Evolutionary conservation across 306 rosid genomes (phyloP).

Genomic region (Cicer judaicum): DNA sequence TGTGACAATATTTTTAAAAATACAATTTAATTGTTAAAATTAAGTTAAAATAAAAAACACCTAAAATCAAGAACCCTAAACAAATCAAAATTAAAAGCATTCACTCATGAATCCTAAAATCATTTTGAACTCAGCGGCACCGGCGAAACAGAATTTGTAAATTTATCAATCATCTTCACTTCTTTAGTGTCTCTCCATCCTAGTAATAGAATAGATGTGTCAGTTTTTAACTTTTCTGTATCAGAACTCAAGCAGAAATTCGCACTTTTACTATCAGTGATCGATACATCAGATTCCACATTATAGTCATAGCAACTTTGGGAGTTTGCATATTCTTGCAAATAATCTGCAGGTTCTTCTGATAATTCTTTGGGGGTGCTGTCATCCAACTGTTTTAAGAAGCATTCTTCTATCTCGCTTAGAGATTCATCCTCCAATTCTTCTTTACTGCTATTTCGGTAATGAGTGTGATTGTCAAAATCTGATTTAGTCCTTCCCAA

Average conservation of each 20-base stretch:
- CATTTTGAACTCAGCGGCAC: too few relatives aligned
- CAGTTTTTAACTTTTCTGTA: conserved; percentile 48
- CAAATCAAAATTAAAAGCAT: too few relatives aligned
- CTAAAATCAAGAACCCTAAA: too few relatives aligned
- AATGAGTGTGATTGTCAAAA: conserved; percentile 51
- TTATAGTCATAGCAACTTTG: conserved; percentile 54
- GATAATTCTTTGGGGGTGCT: conserved; percentile 49
- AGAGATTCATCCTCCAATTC: conserved; percentile 57
- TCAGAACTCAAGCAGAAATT: conserved; percentile 48
- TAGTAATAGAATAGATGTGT: conserved; percentile 48
- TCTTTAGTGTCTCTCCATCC: conserved; percentile 48
- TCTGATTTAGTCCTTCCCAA: conserved; percentile 58
- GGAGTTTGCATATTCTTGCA: conserved; percentile 46
- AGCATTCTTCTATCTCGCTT: conserved; percentile 71
- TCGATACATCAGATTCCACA: conserved; percentile 50
- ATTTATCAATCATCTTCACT: conserved; percentile 56
- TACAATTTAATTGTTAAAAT: too few relatives aligned
- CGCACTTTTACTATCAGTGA: conserved; percentile 55
- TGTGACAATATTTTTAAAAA: too few relatives aligned
- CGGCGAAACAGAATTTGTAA: conserved; percentile 42
- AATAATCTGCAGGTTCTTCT: conserved; percentile 43
- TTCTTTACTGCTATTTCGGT: conserved; percentile 61
- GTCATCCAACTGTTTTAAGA: conserved; percentile 60
- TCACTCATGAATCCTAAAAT: too few relatives aligned
- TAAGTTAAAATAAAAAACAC: too few relatives aligned